A percentile compares a stretch with the other conserved stretches of the same genome.
Evolutionary conservation across 495 filamentous ascomycete genomes (phyloP).

Genomic region (Penicillium arizonense): DNA sequence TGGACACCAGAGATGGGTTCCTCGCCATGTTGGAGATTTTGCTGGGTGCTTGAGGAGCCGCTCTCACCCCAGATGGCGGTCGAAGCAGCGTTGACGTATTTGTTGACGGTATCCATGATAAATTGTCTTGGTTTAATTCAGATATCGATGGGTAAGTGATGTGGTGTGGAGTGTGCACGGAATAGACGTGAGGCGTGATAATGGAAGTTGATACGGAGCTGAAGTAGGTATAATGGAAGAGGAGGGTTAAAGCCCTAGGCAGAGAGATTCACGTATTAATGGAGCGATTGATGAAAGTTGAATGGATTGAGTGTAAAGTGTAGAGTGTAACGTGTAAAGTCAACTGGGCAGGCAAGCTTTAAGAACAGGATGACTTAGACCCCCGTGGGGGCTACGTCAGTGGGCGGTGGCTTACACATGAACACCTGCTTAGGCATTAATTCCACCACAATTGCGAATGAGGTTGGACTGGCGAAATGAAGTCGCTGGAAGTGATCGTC

Average conservation of each 20-base stretch:
- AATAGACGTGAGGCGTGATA: too few relatives aligned
- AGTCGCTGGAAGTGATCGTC: neutral
- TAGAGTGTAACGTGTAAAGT: neutral
- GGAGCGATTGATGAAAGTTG: neutral
- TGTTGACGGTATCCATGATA: conserved; percentile 40
- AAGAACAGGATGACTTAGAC: neutral
- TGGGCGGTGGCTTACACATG: neutral
- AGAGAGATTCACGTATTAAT: too few relatives aligned
- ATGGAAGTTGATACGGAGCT: neutral
- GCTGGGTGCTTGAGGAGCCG: conserved; percentile 4
- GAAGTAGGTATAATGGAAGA: neutral
- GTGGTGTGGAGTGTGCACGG: neutral
- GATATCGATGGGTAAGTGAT: neutral
- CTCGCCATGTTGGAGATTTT: conserved; percentile 24
- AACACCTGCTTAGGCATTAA: neutral
- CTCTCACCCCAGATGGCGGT: conserved; percentile 35
- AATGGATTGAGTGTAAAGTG: neutral
- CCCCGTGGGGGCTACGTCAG: conserved; percentile 1
- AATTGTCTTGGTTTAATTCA: neutral
- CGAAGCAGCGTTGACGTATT: conserved; percentile 34
- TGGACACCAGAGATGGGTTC: conserved; percentile 45
- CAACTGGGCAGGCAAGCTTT: conserved; percentile 2
- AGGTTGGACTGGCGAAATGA: neutral
- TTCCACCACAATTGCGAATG: conserved; percentile 5
- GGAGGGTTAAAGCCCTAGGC: too few relatives aligned